phyloP scores from a whole-genome alignment of 495 filamentous ascomycete genomes.

The Aspergillus incahuasiensis region DNA sequence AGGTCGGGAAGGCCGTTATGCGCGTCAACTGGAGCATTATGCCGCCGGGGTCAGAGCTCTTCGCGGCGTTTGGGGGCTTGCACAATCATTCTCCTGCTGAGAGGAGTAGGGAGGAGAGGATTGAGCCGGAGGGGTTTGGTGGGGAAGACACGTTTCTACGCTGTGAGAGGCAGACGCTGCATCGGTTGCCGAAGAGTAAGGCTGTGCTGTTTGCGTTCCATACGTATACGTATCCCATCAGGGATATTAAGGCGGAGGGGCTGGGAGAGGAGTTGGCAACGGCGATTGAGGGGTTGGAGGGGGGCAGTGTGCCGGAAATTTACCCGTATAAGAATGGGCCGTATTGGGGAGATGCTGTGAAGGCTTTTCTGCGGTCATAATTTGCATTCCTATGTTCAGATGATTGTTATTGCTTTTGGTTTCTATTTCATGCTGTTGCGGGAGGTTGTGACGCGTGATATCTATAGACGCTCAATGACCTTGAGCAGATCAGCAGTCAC shows the following conservation, averaged over 20 bases:
- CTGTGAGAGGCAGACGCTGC: conserved; percentile 73
- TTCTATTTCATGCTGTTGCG: neutral
- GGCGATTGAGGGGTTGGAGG: conserved; percentile 68
- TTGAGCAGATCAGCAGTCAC: conserved; percentile 86
- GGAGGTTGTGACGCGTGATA: neutral
- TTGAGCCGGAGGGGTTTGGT: conserved; percentile 40
- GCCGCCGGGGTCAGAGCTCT: conserved; percentile 47
- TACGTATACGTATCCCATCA: conserved; percentile 69
- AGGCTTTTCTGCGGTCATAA: conserved; percentile 48
- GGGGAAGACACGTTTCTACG: conserved; percentile 56
- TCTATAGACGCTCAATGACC: conserved; percentile 54
- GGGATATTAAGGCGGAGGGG: conserved; percentile 65
- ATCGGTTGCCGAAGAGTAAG: conserved; percentile 60
- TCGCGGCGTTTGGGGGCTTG: conserved; percentile 41
- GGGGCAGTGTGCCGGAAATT: conserved; percentile 64
- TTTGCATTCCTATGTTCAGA: neutral
- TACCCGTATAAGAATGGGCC: conserved; percentile 63
- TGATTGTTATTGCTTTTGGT: neutral
- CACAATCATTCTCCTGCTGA: conserved; percentile 24
- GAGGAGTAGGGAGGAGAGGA: conserved; percentile 6
- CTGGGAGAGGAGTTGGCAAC: conserved; percentile 57
- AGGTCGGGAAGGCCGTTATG: conserved; percentile 36
- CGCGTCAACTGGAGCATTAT: conserved; percentile 61
- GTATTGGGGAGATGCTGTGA: conserved; percentile 62
- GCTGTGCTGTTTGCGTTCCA: conserved; percentile 76